Conservation (phyloP, 257 asterid genomes). For the Salvia rosmarinus region DNA sequence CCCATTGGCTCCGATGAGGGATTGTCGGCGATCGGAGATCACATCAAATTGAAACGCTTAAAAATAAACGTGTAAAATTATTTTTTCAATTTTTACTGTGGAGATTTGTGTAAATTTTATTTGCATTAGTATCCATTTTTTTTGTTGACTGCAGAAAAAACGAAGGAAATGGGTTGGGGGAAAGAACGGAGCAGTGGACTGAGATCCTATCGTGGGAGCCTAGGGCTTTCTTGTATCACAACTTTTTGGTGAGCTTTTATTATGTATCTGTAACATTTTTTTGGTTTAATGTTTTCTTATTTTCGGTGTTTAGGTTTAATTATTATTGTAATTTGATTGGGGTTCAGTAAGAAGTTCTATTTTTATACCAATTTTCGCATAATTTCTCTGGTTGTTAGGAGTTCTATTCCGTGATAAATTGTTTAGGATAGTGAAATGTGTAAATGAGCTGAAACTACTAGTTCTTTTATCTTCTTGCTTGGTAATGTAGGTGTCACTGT, state of each 20-base stretch:
- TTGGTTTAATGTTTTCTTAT: background rate
- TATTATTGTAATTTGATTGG: slow-evolving; percentile 3
- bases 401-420: background rate
- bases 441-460: slow-evolving; percentile 19
- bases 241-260: slow-evolving; percentile 71
- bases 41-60: slow-evolving; percentile 66
- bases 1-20: slow-evolving; percentile 65
- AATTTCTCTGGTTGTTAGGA: background rate
- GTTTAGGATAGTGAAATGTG: slow-evolving; percentile 18
- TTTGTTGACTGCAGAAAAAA: slow-evolving; percentile 36
- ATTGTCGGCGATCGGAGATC: slow-evolving; percentile 43
- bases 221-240: slow-evolving; percentile 78
- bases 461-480: slow-evolving; percentile 4
- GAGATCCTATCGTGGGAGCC: slow-evolving; percentile 92
- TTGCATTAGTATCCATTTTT: slow-evolving; percentile 6
- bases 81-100: background rate
- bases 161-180: slow-evolving; percentile 60
- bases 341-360: slow-evolving; percentile 18
- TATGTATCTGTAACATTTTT: background rate
- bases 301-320: background rate
- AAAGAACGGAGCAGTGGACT: slow-evolving; percentile 70
- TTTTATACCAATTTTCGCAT: background rate
- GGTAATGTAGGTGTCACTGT: background rate
- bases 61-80: slow-evolving; percentile 45
- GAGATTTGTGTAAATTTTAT: background rate